Evolutionary conservation across 352 stramenopile species (phyloP).

Genomic region (Pythium guiyangense): DNA sequence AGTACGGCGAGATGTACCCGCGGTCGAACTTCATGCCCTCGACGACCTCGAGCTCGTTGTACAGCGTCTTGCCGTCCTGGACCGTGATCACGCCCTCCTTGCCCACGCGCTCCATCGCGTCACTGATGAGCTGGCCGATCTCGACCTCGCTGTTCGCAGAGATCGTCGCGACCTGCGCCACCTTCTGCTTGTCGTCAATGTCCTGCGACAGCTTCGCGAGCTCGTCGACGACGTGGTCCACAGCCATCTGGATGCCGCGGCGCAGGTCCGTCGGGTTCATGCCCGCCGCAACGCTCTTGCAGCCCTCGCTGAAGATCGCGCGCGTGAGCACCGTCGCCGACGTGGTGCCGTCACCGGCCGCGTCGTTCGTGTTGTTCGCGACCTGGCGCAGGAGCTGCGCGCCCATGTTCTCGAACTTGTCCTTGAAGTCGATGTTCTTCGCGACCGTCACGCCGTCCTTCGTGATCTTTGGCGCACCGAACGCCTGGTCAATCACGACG

Average conservation of each 20-base stretch:
- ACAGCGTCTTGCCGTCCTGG: slow-evolving; percentile 99
- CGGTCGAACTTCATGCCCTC: slow-evolving; percentile 99
- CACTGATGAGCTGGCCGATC: slow-evolving; percentile 97
- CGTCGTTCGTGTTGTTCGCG: slow-evolving; percentile 99
- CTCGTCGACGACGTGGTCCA: slow-evolving; percentile 95
- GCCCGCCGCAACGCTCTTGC: slow-evolving; percentile 98
- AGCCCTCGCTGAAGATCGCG: slow-evolving; percentile 98
- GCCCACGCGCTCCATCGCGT: slow-evolving; percentile 99
- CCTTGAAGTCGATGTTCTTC: slow-evolving; percentile 74
- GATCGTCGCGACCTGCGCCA: slow-evolving; percentile 99
- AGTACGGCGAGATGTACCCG: slow-evolving; percentile 99
- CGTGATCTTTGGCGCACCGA: slow-evolving; percentile 75
- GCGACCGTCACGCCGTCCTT: slow-evolving; percentile 77
- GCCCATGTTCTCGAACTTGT: slow-evolving; percentile 82
- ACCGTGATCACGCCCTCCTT: slow-evolving; percentile 99
- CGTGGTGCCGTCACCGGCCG: slow-evolving; percentile 99
- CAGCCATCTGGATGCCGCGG: slow-evolving; percentile 97
- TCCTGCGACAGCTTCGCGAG: slow-evolving; percentile 95
- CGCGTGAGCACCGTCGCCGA: slow-evolving; percentile 98
- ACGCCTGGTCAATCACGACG: slow-evolving; percentile 98
- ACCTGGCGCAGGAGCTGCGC: slow-evolving; percentile 63
- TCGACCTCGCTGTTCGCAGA: slow-evolving; percentile 98
- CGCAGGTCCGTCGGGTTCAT: slow-evolving; percentile 99
- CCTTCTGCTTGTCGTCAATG: slow-evolving; percentile 98
- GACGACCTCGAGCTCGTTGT: slow-evolving; percentile 99